phyloP scores from a whole-genome alignment of 1,284 basidiomycete species.

The Xanthoconium separans region DNA sequence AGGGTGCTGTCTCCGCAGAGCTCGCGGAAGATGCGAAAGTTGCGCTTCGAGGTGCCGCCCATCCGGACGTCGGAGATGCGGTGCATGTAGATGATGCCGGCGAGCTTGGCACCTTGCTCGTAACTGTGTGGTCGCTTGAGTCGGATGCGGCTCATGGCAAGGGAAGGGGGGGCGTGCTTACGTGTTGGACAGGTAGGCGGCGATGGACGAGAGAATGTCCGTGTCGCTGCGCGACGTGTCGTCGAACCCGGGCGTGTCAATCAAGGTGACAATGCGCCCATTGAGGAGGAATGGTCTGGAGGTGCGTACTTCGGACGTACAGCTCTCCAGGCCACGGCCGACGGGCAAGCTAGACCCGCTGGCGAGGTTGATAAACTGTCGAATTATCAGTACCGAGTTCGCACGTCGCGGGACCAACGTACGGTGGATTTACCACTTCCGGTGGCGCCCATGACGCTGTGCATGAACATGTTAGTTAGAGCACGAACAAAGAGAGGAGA shows the following conservation, averaged over 20 bases:
- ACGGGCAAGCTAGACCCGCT: conserved; percentile 35
- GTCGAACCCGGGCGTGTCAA: conserved; percentile 44
- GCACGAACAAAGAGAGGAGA: background rate
- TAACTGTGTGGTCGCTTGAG: conserved; percentile 30
- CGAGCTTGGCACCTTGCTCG: conserved; percentile 39
- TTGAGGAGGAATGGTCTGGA: conserved; percentile 34
- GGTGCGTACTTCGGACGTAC: conserved; percentile 34
- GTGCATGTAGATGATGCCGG: conserved; percentile 56
- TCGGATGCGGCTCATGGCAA: too few species aligned
- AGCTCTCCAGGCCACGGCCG: conserved; percentile 36
- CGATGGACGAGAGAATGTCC: conserved; percentile 40
- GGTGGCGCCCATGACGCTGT: conserved; percentile 45
- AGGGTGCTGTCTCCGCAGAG: conserved; percentile 51
- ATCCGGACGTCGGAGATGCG: conserved; percentile 52
- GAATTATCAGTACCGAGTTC: background rate
- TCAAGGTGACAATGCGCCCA: conserved; percentile 33
- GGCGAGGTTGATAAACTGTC: conserved; percentile 36
- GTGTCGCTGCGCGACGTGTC: conserved; percentile 38
- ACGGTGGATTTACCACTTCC: conserved; percentile 47
- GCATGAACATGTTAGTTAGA: conserved; percentile 1
- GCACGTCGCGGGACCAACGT: conserved; percentile 9
- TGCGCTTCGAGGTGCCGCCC: conserved; percentile 50
- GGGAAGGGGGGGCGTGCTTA: conserved; percentile 15
- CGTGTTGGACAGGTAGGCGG: conserved; percentile 36
- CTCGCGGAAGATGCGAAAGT: conserved; percentile 49